Conservation (phyloP, 75 land plant species). For the Pinus tabuliformis region DNA sequence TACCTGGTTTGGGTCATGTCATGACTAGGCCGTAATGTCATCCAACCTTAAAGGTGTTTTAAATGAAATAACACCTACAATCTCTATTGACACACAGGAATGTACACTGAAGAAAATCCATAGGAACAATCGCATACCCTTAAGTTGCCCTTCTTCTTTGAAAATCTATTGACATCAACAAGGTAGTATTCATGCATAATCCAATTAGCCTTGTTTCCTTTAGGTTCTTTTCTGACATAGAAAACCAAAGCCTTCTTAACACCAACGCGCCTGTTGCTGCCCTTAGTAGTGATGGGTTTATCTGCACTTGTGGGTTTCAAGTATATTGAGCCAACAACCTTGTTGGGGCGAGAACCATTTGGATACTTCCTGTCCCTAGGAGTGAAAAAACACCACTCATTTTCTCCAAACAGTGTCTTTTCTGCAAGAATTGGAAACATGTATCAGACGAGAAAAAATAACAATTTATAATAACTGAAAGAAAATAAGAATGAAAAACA, state of each 20-base stretch:
- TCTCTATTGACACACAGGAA: background rate
- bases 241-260: constrained; percentile 20
- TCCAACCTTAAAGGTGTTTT: background rate
- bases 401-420: constrained; percentile 10
- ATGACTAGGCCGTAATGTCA: background rate
- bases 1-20: background rate
- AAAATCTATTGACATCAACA: constrained; percentile 1
- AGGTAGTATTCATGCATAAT: constrained; percentile 22
- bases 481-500: too few species aligned
- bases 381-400: constrained; percentile 19
- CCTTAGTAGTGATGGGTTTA: constrained; percentile 1
- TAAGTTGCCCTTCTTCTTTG: constrained; percentile 10
- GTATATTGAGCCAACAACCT: constrained; percentile 16
- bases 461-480: too few species aligned
- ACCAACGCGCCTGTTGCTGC: constrained; percentile 11
- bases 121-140: background rate
- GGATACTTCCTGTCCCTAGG: constrained; percentile 18
- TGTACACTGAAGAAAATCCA: background rate
- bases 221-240: constrained; percentile 16
- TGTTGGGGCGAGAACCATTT: constrained; percentile 12
- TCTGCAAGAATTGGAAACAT: background rate
- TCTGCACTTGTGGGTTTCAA: constrained; percentile 24
- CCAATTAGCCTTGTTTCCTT: constrained; percentile 23
- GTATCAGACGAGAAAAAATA: background rate
- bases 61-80: background rate